These are phyloP conservation scores for Plasmodium inui DNA, from an alignment of 169 alveolate genomes.

Conservation along the genomic window DNA sequence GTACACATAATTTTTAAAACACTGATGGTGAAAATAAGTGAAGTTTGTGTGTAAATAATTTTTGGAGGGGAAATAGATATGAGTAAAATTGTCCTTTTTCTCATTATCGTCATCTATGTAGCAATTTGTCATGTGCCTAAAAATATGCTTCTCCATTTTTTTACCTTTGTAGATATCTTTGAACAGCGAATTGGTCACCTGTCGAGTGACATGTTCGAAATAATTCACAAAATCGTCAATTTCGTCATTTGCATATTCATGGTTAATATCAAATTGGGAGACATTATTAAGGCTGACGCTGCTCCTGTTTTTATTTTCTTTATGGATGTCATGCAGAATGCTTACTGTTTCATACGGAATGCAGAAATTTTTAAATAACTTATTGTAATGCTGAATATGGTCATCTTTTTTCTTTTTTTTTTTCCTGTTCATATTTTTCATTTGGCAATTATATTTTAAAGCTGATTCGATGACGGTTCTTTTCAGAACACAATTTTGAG, in stretches of 20 bases:
- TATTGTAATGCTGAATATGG: conserved; percentile 13
- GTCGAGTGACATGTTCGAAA: conserved; percentile 22
- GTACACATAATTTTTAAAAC: conserved; percentile 70
- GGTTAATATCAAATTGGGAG: background rate
- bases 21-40: conserved; percentile 62
- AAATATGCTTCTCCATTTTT: conserved; percentile 17
- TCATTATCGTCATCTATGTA: conserved; percentile 42
- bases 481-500: conserved; percentile 14
- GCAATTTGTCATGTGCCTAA: conserved; percentile 25
- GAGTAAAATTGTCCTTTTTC: conserved; percentile 8
- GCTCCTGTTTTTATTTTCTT: background rate
- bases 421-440: conserved; percentile 18
- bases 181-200: background rate
- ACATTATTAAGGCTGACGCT: background rate
- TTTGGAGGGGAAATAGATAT: conserved; percentile 52
- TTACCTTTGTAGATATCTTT: background rate
- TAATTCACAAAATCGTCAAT: conserved; percentile 8
- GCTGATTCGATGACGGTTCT: conserved; percentile 32
- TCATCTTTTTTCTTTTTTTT: conserved; percentile 32
- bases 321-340: conserved; percentile 13
- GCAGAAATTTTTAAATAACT: conserved; percentile 53
- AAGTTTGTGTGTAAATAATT: conserved; percentile 44
- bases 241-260: conserved; percentile 31
- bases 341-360: conserved; percentile 52
- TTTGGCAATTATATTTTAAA: background rate